Evolutionary conservation across 805 yeast species (phyloP).

Genomic region (Spathaspora girioi): DNA sequence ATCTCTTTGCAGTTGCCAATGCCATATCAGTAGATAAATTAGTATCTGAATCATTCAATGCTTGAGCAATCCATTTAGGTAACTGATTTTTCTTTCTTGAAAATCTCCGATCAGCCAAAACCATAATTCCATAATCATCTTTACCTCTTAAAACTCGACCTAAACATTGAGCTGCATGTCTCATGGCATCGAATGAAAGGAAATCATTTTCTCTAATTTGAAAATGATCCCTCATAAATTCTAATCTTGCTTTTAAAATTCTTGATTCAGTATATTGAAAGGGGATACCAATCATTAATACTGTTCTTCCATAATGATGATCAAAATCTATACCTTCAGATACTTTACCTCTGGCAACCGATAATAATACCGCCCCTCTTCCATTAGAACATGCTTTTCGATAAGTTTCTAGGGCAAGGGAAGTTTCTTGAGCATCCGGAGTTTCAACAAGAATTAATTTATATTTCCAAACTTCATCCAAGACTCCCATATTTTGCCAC

Average conservation of each 20-base stretch:
- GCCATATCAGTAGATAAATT: constrained; percentile 98
- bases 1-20: constrained; percentile 87
- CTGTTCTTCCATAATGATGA: constrained; percentile 96
- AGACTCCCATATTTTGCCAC: constrained; percentile 98
- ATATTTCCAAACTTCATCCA: constrained; percentile 98
- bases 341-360: constrained; percentile 98
- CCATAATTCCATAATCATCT: constrained; percentile 99
- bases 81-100: constrained; percentile 79
- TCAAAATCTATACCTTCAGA: constrained; percentile 99
- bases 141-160: constrained; percentile 97
- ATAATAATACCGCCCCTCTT: constrained; percentile 90
- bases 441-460: constrained; percentile 94
- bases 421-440: constrained; percentile 98
- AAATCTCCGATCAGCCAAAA: constrained; percentile 91
- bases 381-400: constrained; percentile 97
- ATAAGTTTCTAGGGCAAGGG: constrained; percentile 91
- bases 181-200: constrained; percentile 96
- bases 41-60: constrained; percentile 83
- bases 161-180: constrained; percentile 98
- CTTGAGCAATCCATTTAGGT: constrained; percentile 98
- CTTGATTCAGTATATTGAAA: constrained; percentile 98
- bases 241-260: constrained; percentile 90
- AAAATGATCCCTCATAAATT: constrained; percentile 87
- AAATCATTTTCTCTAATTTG: constrained; percentile 93
- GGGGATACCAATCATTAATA: constrained; percentile 97